Evolutionary conservation across 2,329 filamentous ascomycete genomes (phyloP).

Genomic region (Colletotrichum higginsianum): DNA sequence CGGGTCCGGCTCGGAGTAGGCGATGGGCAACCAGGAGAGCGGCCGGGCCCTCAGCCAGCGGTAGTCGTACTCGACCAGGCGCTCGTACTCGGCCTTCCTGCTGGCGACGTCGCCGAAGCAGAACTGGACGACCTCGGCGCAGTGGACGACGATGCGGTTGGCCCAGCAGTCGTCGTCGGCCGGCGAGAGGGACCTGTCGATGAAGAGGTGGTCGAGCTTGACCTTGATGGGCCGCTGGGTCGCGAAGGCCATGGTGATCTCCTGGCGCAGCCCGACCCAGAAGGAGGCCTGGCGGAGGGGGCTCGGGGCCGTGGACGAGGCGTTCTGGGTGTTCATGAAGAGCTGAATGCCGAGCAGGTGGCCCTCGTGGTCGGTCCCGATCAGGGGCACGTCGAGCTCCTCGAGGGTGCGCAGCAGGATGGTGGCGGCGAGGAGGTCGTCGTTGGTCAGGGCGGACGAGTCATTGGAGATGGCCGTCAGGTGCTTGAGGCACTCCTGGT

Average conservation of each 20-base stretch:
- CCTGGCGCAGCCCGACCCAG: constrained; percentile 71
- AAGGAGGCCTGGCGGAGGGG: constrained; percentile 68
- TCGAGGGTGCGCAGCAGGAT: constrained; percentile 71
- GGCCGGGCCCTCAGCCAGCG: constrained; percentile 65
- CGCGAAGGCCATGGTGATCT: constrained; percentile 70
- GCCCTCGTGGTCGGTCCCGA: constrained; percentile 62
- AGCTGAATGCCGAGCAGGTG: constrained; percentile 62
- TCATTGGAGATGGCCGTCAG: constrained; percentile 59
- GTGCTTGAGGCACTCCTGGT: constrained; percentile 62
- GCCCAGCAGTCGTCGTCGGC: constrained; percentile 69
- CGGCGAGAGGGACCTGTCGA: constrained; percentile 64
- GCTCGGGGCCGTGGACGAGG: constrained; percentile 56
- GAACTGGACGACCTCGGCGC: constrained; percentile 75
- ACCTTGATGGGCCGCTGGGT: constrained; percentile 63
- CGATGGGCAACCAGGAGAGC: constrained; percentile 68
- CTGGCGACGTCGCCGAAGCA: constrained; percentile 66
- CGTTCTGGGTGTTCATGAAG: constrained; percentile 58
- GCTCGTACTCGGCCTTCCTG: constrained; percentile 55
- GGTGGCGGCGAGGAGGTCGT: constrained; percentile 68
- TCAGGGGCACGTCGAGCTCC: constrained; percentile 59
- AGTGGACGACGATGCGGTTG: constrained; percentile 73
- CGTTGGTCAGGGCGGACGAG: constrained; percentile 57
- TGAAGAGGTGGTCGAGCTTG: constrained; percentile 63
- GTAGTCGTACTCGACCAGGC: constrained; percentile 61
- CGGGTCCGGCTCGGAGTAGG: constrained; percentile 54